A percentile compares a stretch with the other conserved stretches of the same genome.
Conservation (phyloP, 805 yeast genomes). For the Saccharomycopsis sp. region DNA sequence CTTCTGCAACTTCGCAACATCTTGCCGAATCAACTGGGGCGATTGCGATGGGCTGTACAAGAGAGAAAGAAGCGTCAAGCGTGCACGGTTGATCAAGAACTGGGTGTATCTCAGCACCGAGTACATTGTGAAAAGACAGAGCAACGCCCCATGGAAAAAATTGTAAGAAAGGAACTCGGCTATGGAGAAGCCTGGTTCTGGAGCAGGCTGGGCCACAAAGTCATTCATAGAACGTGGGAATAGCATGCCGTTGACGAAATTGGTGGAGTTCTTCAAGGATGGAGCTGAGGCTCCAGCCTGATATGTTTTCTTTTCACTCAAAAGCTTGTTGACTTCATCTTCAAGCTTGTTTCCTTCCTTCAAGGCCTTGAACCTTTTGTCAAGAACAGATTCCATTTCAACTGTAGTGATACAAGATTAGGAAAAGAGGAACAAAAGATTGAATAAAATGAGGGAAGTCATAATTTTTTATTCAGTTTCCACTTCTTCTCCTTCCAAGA, state of each 20-base stretch:
- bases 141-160: conserved; percentile 40
- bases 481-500: no score
- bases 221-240: conserved; percentile 16
- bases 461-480: no score
- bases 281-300: no score
- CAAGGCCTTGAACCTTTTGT: conserved; percentile 7
- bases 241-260: conserved; percentile 9
- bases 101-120: conserved; percentile 47
- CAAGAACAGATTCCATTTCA: no score
- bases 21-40: conserved; percentile 81
- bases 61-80: conserved; percentile 48
- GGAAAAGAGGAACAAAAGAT: no score
- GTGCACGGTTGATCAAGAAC: conserved; percentile 41
- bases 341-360: conserved; percentile 7
- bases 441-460: no score
- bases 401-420: no score
- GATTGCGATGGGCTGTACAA: conserved; percentile 65
- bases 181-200: background rate
- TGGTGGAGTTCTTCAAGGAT: conserved; percentile 1
- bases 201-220: conserved; percentile 5
- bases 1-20: conserved; percentile 62
- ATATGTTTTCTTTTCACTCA: conserved; percentile 8
- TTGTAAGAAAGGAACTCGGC: conserved; percentile 24
- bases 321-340: conserved; percentile 7
- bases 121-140: conserved; percentile 45